Conservation (phyloP, 257 asterid genomes). For the Przewalskia tangutica region DNA sequence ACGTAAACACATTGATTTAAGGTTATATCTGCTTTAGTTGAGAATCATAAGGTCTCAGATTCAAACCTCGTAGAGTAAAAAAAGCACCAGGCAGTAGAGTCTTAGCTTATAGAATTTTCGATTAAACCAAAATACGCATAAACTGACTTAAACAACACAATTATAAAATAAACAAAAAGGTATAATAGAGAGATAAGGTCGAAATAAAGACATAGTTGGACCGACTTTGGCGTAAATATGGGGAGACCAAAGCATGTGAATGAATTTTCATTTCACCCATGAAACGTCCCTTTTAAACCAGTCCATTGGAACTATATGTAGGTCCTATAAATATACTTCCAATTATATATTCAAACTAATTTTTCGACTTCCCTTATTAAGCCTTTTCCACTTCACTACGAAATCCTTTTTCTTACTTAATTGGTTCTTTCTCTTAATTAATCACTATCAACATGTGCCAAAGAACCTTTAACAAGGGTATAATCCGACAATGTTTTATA, state of each 20-base stretch:
- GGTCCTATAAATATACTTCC: constrained; percentile 11
- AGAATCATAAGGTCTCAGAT: neutral
- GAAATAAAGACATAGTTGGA: neutral
- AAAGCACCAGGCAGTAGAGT: neutral
- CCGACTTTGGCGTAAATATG: constrained; percentile 7
- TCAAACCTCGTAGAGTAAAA: neutral
- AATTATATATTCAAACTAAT: neutral
- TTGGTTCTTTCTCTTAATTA: neutral
- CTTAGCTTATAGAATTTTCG: too few species aligned
- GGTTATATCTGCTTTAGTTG: too few species aligned
- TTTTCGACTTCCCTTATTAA: neutral
- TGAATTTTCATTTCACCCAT: constrained; percentile 19
- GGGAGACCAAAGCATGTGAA: constrained; percentile 51
- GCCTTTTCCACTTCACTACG: neutral
- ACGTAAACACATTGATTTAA: too few species aligned
- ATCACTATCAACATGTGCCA: neutral
- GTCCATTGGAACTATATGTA: neutral
- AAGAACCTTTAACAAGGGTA: neutral
- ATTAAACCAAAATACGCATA: rapidly evolving
- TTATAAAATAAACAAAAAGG: neutral
- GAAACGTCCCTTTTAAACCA: constrained; percentile 31
- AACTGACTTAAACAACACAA: neutral
- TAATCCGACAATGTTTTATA: neutral
- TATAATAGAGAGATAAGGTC: constrained; percentile 8
- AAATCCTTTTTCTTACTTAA: neutral